phyloP scores from a whole-genome alignment of 2,329 filamentous ascomycete species.

The Rutstroemia sp. region DNA sequence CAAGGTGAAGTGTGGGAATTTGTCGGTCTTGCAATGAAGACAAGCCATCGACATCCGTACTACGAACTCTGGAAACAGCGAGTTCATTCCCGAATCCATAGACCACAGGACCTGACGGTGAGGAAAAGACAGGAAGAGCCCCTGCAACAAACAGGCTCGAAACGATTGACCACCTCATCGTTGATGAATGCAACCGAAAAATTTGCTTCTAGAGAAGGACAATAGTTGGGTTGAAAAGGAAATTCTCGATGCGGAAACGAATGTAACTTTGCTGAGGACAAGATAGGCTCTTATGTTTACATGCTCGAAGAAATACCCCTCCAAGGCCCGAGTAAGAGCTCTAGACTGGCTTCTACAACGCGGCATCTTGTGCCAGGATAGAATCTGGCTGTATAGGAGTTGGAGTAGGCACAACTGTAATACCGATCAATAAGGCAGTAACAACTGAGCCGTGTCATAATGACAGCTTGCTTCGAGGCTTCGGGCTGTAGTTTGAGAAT shows the following conservation, averaged over 20 bases:
- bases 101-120: not conserved
- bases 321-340: not conserved
- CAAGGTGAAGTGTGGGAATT: not conserved
- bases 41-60: not conserved
- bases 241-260: not conserved
- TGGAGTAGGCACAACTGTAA: too few species aligned
- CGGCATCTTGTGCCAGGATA: not conserved
- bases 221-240: not conserved
- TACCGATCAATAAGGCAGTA: too few species aligned
- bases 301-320: not conserved
- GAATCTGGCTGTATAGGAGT: not conserved
- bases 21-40: not conserved
- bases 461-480: not conserved
- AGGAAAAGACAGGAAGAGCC: not conserved
- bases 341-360: not conserved
- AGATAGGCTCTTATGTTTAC: not conserved
- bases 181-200: not conserved
- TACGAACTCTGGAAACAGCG: not conserved
- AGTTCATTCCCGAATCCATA: not conserved
- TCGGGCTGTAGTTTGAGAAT: not conserved
- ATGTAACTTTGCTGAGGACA: not conserved
- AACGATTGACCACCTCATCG: not conserved
- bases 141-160: not conserved
- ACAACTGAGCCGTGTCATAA: too few species aligned
- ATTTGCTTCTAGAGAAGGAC: not conserved